phyloP scores from a whole-genome alignment of 768 basidiomycete species.

The Xanthoconium stramineum region DNA sequence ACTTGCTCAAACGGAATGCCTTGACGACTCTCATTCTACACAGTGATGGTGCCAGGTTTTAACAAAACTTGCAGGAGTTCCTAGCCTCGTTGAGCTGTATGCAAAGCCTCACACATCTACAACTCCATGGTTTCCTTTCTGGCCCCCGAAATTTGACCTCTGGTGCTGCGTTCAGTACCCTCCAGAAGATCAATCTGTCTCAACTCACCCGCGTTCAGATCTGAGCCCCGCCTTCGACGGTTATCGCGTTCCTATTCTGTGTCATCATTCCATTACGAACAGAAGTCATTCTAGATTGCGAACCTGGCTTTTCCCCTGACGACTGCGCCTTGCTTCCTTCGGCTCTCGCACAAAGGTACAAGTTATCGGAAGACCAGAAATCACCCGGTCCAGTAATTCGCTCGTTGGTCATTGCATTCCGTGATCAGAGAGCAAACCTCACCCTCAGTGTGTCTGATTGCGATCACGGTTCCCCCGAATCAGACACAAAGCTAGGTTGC shows the following conservation, averaged over 20 bases:
- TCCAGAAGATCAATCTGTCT: not conserved
- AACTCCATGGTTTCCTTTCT: slow-evolving; percentile 32
- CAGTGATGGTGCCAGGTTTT: slow-evolving; percentile 13
- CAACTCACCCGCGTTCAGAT: slow-evolving; percentile 2
- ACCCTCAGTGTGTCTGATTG: not conserved
- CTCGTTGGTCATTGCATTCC: not conserved
- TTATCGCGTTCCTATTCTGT: not conserved
- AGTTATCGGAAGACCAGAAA: not conserved
- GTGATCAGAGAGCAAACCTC: not conserved
- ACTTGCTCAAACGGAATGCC: slow-evolving; percentile 5
- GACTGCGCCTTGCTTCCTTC: not conserved
- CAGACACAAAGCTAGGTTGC: not conserved
- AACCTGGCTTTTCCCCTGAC: not conserved
- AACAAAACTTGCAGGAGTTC: slow-evolving; percentile 30
- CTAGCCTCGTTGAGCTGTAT: slow-evolving; percentile 32
- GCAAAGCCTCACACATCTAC: slow-evolving; percentile 32
- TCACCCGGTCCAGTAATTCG: not conserved
- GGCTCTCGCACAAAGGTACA: not conserved
- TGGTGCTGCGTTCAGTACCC: not conserved
- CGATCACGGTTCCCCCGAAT: not conserved
- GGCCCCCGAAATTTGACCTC: not conserved
- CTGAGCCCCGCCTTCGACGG: slow-evolving; percentile 3
- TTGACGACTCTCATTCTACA: slow-evolving; percentile 36
- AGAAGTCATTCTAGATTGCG: not conserved
- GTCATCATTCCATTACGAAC: slow-evolving; percentile 1